These are phyloP conservation scores for Geranium rotundifolium DNA, from an alignment of 345 rosid species.

Conservation along the genomic window DNA sequence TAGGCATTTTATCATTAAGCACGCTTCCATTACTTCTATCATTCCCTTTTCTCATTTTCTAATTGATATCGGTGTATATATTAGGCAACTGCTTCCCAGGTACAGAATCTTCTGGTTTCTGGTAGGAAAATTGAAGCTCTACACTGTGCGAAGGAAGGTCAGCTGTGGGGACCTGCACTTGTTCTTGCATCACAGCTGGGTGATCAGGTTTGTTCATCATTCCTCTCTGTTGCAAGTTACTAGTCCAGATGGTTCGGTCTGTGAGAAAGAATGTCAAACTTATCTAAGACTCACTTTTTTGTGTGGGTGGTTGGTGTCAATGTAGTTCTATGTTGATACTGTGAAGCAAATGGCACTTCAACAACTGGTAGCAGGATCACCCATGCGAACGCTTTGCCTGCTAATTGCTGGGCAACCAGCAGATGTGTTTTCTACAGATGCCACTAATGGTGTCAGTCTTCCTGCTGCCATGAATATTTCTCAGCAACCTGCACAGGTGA, in stretches of 20 bases:
- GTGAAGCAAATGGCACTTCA: slow-evolving; percentile 92
- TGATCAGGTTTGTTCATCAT: slow-evolving; percentile 51
- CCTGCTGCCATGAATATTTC: slow-evolving; percentile 24
- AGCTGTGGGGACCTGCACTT: slow-evolving; percentile 98
- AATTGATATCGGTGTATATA: not conserved
- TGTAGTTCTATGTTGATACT: slow-evolving; percentile 86
- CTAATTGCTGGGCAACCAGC: slow-evolving; percentile 98
- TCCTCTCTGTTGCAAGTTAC: not conserved
- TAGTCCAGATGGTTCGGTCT: no score
- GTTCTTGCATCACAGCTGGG: slow-evolving; percentile 94
- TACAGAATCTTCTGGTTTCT: slow-evolving; percentile 86
- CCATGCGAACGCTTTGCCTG: slow-evolving; percentile 87
- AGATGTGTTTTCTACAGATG: slow-evolving; percentile 57
- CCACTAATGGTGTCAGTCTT: slow-evolving; percentile 21
- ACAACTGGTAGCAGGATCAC: slow-evolving; percentile 90
- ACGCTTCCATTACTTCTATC: not conserved
- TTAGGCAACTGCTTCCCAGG: slow-evolving; percentile 85
- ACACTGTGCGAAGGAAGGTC: slow-evolving; percentile 82
- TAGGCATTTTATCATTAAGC: slow-evolving; percentile 13
- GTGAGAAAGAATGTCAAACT: no score
- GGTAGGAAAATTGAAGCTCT: slow-evolving; percentile 85
- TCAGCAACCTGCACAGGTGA: slow-evolving; percentile 54
- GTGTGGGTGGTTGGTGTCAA: not conserved
- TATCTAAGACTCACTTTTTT: no score
- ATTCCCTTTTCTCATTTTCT: slow-evolving; percentile 4